These are phyloP conservation scores for Phytopythium sindhum DNA, from an alignment of 352 stramenopile genomes.

Conservation along the genomic window DNA sequence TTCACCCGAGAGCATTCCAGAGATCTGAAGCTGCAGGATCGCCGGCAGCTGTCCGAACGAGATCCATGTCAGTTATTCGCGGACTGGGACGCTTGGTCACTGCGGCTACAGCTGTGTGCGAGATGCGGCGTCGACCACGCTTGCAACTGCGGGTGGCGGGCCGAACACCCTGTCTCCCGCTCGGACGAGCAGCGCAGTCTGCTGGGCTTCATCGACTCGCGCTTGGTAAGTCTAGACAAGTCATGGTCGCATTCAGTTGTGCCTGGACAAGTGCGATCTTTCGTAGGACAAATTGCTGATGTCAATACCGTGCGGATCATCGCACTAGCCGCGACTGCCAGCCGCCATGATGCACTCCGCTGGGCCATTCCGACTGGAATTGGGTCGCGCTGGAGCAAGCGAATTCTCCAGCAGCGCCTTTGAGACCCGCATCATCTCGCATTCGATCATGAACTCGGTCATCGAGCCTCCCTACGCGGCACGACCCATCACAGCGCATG, in stretches of 20 bases:
- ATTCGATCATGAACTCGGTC: conserved; percentile 33
- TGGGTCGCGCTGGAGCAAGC: not conserved
- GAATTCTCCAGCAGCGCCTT: conserved; percentile 4
- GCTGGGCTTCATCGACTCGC: conserved; percentile 21
- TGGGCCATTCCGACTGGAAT: not conserved
- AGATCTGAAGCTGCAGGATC: not conserved
- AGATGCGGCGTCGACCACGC: conserved; percentile 17
- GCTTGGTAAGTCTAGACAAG: conserved; percentile 14
- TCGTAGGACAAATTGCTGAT: not conserved
- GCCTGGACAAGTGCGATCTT: too few species aligned
- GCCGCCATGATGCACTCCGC: not conserved
- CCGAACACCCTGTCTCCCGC: conserved; percentile 15
- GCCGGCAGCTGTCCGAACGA: not conserved
- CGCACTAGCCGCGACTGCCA: conserved; percentile 1
- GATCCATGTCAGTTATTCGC: not conserved
- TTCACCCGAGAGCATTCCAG: conserved; percentile 10
- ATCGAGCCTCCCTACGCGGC: conserved; percentile 43
- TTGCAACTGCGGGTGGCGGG: conserved; percentile 25
- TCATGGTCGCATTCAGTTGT: not conserved
- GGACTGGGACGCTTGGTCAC: not conserved
- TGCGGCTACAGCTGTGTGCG: conserved; percentile 23
- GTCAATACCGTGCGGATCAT: not conserved
- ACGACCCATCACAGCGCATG: not conserved
- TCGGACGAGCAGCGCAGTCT: conserved; percentile 26
- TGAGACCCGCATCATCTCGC: conserved; percentile 21